phyloP scores from a whole-genome alignment of 2,329 filamentous ascomycete genomes.

The Epichloe typhina region DNA sequence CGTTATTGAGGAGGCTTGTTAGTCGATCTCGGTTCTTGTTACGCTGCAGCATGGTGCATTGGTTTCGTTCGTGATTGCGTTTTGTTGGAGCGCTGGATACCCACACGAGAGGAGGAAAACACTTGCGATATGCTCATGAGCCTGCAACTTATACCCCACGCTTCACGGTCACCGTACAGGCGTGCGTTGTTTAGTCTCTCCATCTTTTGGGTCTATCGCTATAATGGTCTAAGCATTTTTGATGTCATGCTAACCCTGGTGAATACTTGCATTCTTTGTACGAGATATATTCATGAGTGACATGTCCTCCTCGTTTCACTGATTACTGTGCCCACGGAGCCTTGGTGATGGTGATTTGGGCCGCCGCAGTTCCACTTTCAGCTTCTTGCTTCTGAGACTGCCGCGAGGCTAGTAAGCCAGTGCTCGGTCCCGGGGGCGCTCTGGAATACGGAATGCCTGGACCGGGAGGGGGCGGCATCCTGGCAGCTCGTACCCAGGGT shows the following conservation, averaged over 20 bases:
- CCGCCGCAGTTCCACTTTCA: slow-evolving; percentile 19
- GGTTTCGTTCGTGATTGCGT: slow-evolving; percentile 9
- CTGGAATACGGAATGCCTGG: slow-evolving; percentile 28
- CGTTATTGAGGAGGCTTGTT: not conserved
- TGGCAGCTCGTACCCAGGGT: slow-evolving; percentile 30
- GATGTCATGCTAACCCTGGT: not conserved
- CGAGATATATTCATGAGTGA: not conserved
- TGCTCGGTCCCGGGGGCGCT: slow-evolving; percentile 17
- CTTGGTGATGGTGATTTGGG: slow-evolving; percentile 29
- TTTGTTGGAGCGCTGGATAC: slow-evolving; percentile 19
- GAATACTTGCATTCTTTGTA: not conserved
- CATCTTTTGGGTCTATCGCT: slow-evolving; percentile 6
- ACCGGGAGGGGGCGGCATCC: slow-evolving; percentile 22
- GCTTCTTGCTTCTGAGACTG: slow-evolving; percentile 10
- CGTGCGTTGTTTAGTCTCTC: slow-evolving; percentile 5
- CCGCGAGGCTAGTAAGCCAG: slow-evolving; percentile 13
- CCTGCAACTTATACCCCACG: slow-evolving; percentile 19
- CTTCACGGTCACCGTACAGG: slow-evolving; percentile 3
- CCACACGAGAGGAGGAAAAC: slow-evolving; percentile 13
- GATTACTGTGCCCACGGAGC: slow-evolving; percentile 31
- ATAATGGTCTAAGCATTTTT: slow-evolving; percentile 5
- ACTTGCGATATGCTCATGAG: slow-evolving; percentile 12
- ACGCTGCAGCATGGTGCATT: slow-evolving; percentile 4
- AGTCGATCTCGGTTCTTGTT: not conserved
- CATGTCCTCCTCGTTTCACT: not conserved